These are phyloP conservation scores for Pseudocercospora crystallina DNA, from an alignment of 2,329 filamentous ascomycete species.

Conservation along the genomic window DNA sequence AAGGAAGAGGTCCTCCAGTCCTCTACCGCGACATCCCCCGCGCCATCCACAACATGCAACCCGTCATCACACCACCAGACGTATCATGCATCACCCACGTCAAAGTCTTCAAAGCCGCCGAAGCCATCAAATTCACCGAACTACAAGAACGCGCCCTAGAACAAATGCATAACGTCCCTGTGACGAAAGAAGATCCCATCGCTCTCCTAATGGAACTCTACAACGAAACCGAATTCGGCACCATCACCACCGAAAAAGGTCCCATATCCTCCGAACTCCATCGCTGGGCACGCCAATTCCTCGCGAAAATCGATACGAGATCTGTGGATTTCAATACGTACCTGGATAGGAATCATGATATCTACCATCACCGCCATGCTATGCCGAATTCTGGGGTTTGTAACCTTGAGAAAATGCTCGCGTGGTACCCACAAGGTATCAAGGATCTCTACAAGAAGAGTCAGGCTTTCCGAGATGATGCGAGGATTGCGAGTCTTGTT, in stretches of 20 bases:
- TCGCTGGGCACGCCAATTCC: conserved; percentile 27
- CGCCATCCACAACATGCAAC: neutral
- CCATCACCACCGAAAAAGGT: neutral
- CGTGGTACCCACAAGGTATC: conserved; percentile 1
- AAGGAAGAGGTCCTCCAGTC: conserved; percentile 17
- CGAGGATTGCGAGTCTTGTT: neutral
- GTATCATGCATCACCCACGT: conserved; percentile 27
- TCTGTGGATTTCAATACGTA: neutral
- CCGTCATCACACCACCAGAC: conserved; percentile 1
- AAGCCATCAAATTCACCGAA: conserved; percentile 39
- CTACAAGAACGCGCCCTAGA: conserved; percentile 36
- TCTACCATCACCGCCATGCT: neutral
- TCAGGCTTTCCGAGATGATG: conserved; percentile 14
- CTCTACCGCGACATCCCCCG: neutral
- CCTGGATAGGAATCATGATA: neutral
- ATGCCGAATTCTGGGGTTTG: neutral
- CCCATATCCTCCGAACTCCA: conserved; percentile 29
- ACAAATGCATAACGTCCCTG: conserved; percentile 33
- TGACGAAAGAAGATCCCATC: conserved; percentile 39
- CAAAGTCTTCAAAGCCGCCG: conserved; percentile 36
- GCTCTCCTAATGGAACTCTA: conserved; percentile 38
- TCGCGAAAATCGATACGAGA: conserved; percentile 12
- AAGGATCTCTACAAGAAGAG: conserved; percentile 4
- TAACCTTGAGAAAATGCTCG: conserved; percentile 9
- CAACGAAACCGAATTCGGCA: conserved; percentile 15